phyloP scores from a whole-genome alignment of 345 rosid species.

The Geranium rotundifolium region DNA sequence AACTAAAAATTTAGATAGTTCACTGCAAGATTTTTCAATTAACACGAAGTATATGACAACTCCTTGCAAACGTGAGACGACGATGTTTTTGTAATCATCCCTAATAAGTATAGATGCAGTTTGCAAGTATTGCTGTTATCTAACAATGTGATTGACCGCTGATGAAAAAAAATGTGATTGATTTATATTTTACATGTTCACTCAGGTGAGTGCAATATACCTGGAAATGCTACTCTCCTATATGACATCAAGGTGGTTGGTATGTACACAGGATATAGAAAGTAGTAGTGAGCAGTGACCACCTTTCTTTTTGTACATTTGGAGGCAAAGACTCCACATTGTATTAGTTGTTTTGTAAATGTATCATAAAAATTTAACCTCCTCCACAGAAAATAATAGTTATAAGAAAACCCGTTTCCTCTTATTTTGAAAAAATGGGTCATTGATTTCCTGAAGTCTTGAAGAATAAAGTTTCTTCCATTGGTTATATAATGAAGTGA shows the following conservation, averaged over 20 bases:
- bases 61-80: too few relatives aligned
- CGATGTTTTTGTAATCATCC: too few relatives aligned
- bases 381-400: neutral
- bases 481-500: too few relatives aligned
- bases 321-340: neutral
- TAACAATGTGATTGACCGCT: neutral
- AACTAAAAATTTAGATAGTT: too few relatives aligned
- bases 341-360: too few relatives aligned
- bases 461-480: too few relatives aligned
- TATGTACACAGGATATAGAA: conserved; percentile 41
- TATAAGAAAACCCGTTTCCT: neutral
- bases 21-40: too few relatives aligned
- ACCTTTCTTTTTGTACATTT: conserved; percentile 1
- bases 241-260: conserved; percentile 76
- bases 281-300: neutral
- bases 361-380: neutral
- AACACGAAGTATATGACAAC: too few relatives aligned
- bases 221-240: conserved; percentile 82
- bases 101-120: too few relatives aligned
- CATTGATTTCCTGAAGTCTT: too few relatives aligned
- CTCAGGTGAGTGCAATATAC: conserved; percentile 89
- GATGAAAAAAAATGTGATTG: neutral
- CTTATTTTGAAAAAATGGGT: too few relatives aligned
- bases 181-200: conserved; percentile 5
- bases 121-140: neutral